These are phyloP conservation scores for Hibiscus trionum DNA, from an alignment of 345 rosid species.

Conservation along the genomic window DNA sequence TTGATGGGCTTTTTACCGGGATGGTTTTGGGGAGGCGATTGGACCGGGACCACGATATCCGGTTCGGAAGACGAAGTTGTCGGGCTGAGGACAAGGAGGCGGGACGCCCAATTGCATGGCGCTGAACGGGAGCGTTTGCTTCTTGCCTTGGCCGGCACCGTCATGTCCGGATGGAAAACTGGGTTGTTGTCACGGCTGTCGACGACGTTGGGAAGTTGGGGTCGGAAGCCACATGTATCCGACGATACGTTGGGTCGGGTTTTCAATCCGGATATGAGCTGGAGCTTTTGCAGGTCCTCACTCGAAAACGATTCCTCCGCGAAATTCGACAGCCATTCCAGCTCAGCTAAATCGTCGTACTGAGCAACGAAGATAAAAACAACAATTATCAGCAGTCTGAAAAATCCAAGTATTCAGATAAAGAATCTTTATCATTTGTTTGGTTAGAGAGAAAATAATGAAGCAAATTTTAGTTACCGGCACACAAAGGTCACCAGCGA, in stretches of 20 bases:
- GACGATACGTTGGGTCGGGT: constrained; percentile 45
- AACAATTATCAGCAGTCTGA: not conserved
- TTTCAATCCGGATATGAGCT: constrained; percentile 67
- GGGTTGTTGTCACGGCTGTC: constrained; percentile 17
- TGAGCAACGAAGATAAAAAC: constrained; percentile 11
- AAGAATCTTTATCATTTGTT: constrained; percentile 6
- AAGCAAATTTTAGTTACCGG: constrained; percentile 36
- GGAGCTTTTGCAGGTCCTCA: constrained; percentile 78
- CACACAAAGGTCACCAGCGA: constrained; percentile 53
- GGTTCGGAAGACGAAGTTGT: constrained; percentile 29
- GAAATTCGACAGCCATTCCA: constrained; percentile 79
- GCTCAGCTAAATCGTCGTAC: constrained; percentile 65
- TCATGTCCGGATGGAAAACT: constrained; percentile 46
- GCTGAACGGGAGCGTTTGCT: constrained; percentile 92
- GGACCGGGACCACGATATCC: constrained; percentile 7
- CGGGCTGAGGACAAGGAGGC: constrained; percentile 49
- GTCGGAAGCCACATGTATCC: constrained; percentile 28
- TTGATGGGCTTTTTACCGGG: constrained; percentile 27
- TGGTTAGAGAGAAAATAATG: not conserved
- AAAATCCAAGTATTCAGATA: not conserved
- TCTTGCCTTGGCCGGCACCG: constrained; percentile 87
- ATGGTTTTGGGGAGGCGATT: constrained; percentile 1
- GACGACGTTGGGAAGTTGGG: not conserved
- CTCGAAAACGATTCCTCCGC: constrained; percentile 69
- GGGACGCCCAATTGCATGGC: constrained; percentile 78